Evolutionary conservation across 1,284 basidiomycete genomes (phyloP).

Genomic region (Rhizoctonia solani): DNA sequence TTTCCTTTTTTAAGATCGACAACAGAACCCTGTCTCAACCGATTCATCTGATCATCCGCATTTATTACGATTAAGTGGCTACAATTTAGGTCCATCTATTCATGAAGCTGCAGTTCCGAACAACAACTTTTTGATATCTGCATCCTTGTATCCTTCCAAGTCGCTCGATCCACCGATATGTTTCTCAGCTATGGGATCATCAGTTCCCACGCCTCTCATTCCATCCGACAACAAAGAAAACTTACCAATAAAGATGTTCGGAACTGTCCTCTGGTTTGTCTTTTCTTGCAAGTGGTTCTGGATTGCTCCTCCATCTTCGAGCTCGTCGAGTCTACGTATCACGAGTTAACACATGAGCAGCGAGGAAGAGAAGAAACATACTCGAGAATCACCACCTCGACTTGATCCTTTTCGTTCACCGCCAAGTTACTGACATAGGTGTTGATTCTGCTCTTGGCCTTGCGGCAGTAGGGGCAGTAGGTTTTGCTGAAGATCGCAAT

Average conservation of each 20-base stretch:
- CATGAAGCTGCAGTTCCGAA: too few relatives aligned
- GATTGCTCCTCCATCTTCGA: constrained; percentile 60
- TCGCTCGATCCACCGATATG: constrained; percentile 64
- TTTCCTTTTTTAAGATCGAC: too few relatives aligned
- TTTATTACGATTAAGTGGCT: not conserved
- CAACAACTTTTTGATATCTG: constrained; percentile 46
- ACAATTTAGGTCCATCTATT: constrained; percentile 15
- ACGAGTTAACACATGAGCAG: not conserved
- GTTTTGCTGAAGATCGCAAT: constrained; percentile 74
- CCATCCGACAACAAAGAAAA: too few relatives aligned
- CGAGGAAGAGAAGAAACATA: constrained; percentile 51
- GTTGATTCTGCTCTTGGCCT: constrained; percentile 56
- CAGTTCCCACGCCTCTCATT: too few relatives aligned
- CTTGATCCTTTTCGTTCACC: too few relatives aligned
- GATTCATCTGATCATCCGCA: too few relatives aligned
- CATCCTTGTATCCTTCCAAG: constrained; percentile 46
- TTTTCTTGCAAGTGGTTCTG: constrained; percentile 63
- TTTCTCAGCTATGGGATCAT: constrained; percentile 53
- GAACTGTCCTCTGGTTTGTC: constrained; percentile 66
- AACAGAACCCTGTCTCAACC: not conserved
- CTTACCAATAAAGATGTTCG: constrained; percentile 71
- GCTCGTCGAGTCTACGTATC: constrained; percentile 49
- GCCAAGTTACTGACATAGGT: constrained; percentile 53
- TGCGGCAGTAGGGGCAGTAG: constrained; percentile 63
- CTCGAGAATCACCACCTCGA: constrained; percentile 63